phyloP scores from a whole-genome alignment of 345 rosid genomes.

The Populus pruinosa region DNA sequence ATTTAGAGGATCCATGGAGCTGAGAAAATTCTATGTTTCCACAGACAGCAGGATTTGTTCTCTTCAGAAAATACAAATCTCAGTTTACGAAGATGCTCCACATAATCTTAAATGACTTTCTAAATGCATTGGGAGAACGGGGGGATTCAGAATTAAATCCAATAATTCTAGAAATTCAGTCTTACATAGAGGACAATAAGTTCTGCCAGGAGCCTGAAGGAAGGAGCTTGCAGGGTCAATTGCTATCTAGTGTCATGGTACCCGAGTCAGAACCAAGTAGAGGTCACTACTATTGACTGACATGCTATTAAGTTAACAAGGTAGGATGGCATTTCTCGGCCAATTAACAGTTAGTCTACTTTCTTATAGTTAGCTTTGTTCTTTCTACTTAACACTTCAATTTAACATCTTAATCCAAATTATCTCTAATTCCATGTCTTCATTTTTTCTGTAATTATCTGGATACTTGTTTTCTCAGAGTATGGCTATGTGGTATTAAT shows the following conservation, averaged over 20 bases:
- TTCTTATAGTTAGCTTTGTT: too few species aligned
- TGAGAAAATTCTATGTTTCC: background rate
- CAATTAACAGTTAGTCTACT: too few species aligned
- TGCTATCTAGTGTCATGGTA: conserved; percentile 42
- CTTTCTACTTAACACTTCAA: too few species aligned
- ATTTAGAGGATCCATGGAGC: background rate
- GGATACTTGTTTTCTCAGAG: too few species aligned
- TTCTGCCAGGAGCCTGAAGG: conserved; percentile 72
- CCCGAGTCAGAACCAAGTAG: conserved; percentile 29
- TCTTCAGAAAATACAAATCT: conserved; percentile 53
- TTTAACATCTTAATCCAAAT: too few species aligned
- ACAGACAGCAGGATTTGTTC: conserved; percentile 79
- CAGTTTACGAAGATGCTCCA: conserved; percentile 67
- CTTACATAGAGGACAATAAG: conserved; percentile 55
- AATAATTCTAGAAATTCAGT: conserved; percentile 42
- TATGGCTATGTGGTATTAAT: too few species aligned
- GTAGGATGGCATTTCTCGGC: too few species aligned
- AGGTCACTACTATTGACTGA: background rate
- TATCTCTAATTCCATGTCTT: too few species aligned
- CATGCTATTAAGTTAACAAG: too few species aligned
- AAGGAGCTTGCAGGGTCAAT: conserved; percentile 37
- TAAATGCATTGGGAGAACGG: conserved; percentile 45
- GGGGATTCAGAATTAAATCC: conserved; percentile 44
- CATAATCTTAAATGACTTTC: conserved; percentile 50
- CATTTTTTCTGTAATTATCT: too few species aligned